These are phyloP conservation scores for Fusarium ambrosium DNA, from an alignment of 2,329 filamentous ascomycete genomes.

Conservation along the genomic window DNA sequence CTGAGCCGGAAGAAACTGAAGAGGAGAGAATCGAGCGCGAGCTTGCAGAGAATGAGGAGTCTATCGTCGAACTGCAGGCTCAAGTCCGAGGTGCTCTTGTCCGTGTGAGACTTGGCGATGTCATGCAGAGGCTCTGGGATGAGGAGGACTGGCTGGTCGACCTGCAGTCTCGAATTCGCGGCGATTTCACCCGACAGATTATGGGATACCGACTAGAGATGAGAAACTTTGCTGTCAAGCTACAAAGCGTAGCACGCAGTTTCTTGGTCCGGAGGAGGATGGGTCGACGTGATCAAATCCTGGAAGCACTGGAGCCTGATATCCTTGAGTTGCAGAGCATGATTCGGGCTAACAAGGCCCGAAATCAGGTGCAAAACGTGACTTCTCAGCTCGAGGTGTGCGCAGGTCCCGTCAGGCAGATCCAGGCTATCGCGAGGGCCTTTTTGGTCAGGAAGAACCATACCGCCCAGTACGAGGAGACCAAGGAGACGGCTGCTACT, in stretches of 20 bases:
- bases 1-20: slow-evolving; percentile 87
- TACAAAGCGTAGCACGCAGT: slow-evolving; percentile 85
- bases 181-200: slow-evolving; percentile 88
- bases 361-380: slow-evolving; percentile 68
- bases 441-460: slow-evolving; percentile 73
- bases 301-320: slow-evolving; percentile 77
- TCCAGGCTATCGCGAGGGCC: slow-evolving; percentile 77
- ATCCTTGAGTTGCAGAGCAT: slow-evolving; percentile 87
- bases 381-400: slow-evolving; percentile 72
- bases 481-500: slow-evolving; percentile 63
- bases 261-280: slow-evolving; percentile 77
- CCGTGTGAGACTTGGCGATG: slow-evolving; percentile 80
- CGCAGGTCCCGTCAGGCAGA: slow-evolving; percentile 72
- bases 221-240: slow-evolving; percentile 80
- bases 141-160: slow-evolving; percentile 82
- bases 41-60: slow-evolving; percentile 79
- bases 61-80: slow-evolving; percentile 85
- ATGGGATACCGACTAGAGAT: slow-evolving; percentile 86
- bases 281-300: slow-evolving; percentile 73
- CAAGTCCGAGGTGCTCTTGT: slow-evolving; percentile 86
- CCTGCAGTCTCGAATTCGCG: slow-evolving; percentile 87
- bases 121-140: slow-evolving; percentile 93
- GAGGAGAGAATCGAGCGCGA: slow-evolving; percentile 90
- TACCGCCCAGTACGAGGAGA: slow-evolving; percentile 68
- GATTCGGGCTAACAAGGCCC: slow-evolving; percentile 76